Base-by-base conservation (phyloP, 169 alveolate genomes). In the Cryptosporidium ubiquitum region DNA sequence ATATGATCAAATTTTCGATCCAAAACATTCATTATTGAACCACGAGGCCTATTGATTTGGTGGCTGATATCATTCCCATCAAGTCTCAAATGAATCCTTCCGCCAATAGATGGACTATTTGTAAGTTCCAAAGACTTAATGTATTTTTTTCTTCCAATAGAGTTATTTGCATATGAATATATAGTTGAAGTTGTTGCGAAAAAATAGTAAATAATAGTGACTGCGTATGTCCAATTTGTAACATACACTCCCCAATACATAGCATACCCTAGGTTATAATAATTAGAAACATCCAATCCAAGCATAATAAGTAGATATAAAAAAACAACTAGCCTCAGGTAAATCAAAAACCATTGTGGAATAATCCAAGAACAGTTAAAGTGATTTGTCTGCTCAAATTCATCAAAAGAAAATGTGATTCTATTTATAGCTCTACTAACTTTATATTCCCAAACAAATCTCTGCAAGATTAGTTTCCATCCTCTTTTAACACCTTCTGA, bases 191-290 rank as follows among this genome's bases (percentile, higher is more conserved):
- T 66, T 31, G 75, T 64, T 40, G 79, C 89, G 61, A 64, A 61
- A 40, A 79, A 64, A 37, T 79, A 79, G 26, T 79, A 79, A n/a
- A 79, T 58, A 42, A 79, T 79, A n/a, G 75, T 64, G 18, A 79
- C 47, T 5, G 79, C 64, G 61, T 61, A 79, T 61, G 89, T 79
- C 89, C 89, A 79, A 40, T 79, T 79, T 29, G 89, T 79, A 7
- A 79, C 89, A 66, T 79, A 79, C 5, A 79, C 89, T 26, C 79
- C 89, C 89, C 89, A 79, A 40, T 61, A 79, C 69, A 61, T 37
- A 20, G 47, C 40, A 64, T 29, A 58, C 4, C 75, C 89, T 6
- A 60, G n/a, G 5, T 35, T 61, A 47, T 79, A 44, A 42, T 79
- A 79, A 64, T 79, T 58, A 39, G 73, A 23, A 1, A 79, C 55